phyloP scores from a whole-genome alignment of 306 rosid species.

The Trifolium dubium region DNA sequence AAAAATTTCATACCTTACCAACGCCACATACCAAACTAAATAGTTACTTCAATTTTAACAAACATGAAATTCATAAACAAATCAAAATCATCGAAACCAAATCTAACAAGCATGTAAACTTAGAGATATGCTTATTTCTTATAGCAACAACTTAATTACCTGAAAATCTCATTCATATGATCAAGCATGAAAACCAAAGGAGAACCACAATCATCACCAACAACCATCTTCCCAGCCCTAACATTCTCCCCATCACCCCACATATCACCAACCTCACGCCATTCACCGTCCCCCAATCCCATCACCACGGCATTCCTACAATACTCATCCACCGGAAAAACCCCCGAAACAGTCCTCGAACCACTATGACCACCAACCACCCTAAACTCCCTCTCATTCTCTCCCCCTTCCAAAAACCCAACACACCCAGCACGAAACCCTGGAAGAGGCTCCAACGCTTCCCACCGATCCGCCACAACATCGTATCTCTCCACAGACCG shows the following conservation, averaged over 20 bases:
- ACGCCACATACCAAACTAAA: conserved; percentile 1
- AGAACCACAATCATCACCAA: conserved; percentile 47
- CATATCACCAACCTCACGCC: conserved; percentile 79
- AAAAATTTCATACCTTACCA: neutral
- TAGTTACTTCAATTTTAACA: conserved; percentile 2
- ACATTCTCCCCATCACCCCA: conserved; percentile 69
- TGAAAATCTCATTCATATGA: conserved; percentile 66
- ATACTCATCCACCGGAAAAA: conserved; percentile 85
- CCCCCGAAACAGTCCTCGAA: conserved; percentile 73
- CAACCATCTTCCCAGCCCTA: conserved; percentile 74
- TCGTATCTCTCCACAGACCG: conserved; percentile 76
- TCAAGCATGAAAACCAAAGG: conserved; percentile 82
- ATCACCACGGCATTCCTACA: conserved; percentile 67
- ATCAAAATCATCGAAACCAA: conserved; percentile 11
- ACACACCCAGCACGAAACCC: conserved; percentile 80
- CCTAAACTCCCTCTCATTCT: conserved; percentile 62
- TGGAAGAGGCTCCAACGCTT: conserved; percentile 69
- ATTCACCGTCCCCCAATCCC: conserved; percentile 60
- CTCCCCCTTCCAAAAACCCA: conserved; percentile 66
- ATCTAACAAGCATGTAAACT: neutral
- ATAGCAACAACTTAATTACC: conserved; percentile 46
- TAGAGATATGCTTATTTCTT: neutral
- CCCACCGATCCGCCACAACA: conserved; percentile 67
- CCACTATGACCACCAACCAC: conserved; percentile 92
- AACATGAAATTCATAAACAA: neutral